Conservation (phyloP, 805 yeast species). For the Wickerhamomyces silvicola region DNA sequence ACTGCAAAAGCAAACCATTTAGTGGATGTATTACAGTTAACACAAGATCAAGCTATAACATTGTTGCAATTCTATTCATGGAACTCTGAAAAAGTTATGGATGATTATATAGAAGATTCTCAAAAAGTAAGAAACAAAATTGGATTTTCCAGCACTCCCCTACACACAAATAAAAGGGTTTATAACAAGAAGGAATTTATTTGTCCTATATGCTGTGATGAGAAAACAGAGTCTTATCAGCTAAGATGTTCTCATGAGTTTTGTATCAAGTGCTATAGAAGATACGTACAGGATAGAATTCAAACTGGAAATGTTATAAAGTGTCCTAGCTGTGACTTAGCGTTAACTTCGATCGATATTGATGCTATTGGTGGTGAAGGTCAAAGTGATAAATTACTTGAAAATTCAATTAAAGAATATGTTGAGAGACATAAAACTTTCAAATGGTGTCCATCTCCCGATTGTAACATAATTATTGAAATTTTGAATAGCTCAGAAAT, state of each 20-base stretch:
- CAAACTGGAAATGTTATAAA: conserved; percentile 40
- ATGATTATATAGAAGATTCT: conserved; percentile 43
- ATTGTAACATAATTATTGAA: conserved; percentile 57
- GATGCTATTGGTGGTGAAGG: conserved; percentile 34
- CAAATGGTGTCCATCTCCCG: conserved; percentile 83
- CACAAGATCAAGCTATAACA: conserved; percentile 33
- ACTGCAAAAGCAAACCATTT: conserved; percentile 27
- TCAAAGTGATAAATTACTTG: conserved; percentile 24
- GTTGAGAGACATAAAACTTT: conserved; percentile 45
- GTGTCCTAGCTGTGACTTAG: conserved; percentile 58
- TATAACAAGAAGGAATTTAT: conserved; percentile 24
- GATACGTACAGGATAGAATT: conserved; percentile 45
- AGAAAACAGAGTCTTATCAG: conserved; percentile 36
- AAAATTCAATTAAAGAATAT: conserved; percentile 38
- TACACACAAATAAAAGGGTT: background rate
- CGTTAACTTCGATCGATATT: conserved; percentile 31
- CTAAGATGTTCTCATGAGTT: conserved; percentile 65
- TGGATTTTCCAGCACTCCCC: conserved; percentile 22
- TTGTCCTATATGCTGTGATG: conserved; percentile 75
- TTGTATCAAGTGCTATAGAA: conserved; percentile 63
- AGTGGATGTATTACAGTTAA: conserved; percentile 30
- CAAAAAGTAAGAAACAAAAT: conserved; percentile 27
- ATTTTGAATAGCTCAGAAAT: conserved; percentile 10
- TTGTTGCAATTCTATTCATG: conserved; percentile 46
- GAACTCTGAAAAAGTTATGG: conserved; percentile 54